Base-by-base conservation (phyloP, 1,284 basidiomycete genomes). In the Agaricales sp. region DNA sequence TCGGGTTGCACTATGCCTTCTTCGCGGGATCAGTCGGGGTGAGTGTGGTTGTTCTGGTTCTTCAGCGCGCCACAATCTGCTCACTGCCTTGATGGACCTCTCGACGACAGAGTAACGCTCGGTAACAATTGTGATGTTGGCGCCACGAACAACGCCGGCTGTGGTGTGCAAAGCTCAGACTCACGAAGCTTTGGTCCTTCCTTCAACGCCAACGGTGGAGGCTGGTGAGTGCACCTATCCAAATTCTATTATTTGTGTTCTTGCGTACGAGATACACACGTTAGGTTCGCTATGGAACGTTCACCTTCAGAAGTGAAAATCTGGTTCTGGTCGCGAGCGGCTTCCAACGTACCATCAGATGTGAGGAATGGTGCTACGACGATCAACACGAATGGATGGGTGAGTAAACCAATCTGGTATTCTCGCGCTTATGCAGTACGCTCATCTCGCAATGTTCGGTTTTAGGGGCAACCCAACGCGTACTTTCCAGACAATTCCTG, bases 51-150 rank as follows among this genome's bases (percentile, higher is more conserved):
- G 23, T n/a, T n/a, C 21, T 49, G 13, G 37, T 43, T 44, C 11
- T 23, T n/a, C 50, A 78, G 75, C 19, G 67, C 59, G 0, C 46
- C 63, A 2, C 43, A 55, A 0, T 58, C 59, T 6, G 71, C 65
- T 23, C 67, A 82, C 56, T 90, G 87, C 58, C 69, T 80, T 55
- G 78, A 78, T n/a, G 82, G 87, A 19, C 58, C 65, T 37, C 30
- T 37, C 20, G 37, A 12, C n/a, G 21, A 14, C 50, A 78, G 75
- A 19, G 67, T 59, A 0, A 46, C 63, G 2, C 41, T 56, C 0
- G 58, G 59, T 6, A 71, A 65, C 22, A 67, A 82, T 56, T 90
- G 87, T 58, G 69, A 81, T 55, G 39, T 20, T 4, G 44, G 13
- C 11, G 44, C 20, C 24, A 45, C 12, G 6, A 23, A 22, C 12